phyloP scores from a whole-genome alignment of 305 asterid species.

The Fraxinus ornus region DNA sequence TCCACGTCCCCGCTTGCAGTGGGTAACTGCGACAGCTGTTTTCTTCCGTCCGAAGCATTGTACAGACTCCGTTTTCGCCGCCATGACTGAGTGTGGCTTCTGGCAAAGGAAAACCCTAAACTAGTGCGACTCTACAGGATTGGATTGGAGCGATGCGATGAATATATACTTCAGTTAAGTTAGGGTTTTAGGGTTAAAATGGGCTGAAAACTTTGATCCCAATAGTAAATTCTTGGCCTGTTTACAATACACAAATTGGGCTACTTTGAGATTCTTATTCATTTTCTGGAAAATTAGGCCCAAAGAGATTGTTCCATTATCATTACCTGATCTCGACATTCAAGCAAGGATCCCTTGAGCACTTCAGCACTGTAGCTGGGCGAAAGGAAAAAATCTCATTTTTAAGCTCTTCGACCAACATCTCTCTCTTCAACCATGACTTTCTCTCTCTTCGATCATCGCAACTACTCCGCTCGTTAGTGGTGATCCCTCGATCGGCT shows the following conservation, averaged over 20 bases:
- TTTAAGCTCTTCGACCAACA: background rate
- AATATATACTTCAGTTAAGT: background rate
- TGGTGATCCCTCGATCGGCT: background rate
- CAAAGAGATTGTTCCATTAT: background rate
- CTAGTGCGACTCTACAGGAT: background rate
- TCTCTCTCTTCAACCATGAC: background rate
- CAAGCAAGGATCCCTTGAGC: background rate
- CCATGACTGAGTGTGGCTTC: slow-evolving; percentile 27
- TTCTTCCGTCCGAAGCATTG: slow-evolving; percentile 85
- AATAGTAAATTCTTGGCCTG: background rate
- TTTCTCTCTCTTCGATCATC: background rate
- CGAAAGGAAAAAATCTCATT: background rate
- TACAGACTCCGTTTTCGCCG: slow-evolving; percentile 54
- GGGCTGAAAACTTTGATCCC: background rate
- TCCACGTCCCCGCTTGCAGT: slow-evolving; percentile 84
- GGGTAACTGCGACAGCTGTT: slow-evolving; percentile 75
- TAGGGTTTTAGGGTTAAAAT: background rate
- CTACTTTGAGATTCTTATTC: background rate
- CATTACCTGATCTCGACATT: background rate
- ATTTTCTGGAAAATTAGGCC: background rate
- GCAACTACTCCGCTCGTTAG: background rate
- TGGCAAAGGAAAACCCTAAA: slow-evolving; percentile 17
- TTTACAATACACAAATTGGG: background rate
- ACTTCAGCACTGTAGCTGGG: background rate
- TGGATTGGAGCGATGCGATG: background rate